Percentiles rank a stretch among this genome's conserved stretches.
Evolutionary conservation across 2,329 filamentous ascomycete genomes (phyloP).

Genomic region (Cercospora nicotianae): DNA sequence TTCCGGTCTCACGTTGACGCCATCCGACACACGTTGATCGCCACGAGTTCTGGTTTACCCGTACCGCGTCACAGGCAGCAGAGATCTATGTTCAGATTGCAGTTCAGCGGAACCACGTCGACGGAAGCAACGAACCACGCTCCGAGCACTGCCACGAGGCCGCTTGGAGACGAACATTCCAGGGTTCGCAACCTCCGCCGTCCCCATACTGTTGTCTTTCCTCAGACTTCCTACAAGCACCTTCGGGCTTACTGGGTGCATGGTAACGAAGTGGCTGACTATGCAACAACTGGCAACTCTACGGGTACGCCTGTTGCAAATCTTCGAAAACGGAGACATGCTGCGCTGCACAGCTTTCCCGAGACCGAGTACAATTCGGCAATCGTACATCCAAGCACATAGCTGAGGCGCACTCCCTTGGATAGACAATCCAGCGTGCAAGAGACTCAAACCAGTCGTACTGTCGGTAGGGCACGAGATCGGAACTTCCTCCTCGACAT

Average conservation of each 20-base stretch:
- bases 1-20: not conserved
- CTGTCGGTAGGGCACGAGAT: not conserved
- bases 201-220: not conserved
- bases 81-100: not conserved
- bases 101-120: not conserved
- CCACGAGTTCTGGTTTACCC: not conserved
- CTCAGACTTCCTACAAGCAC: not conserved
- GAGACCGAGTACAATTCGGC: not conserved
- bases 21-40: not conserved
- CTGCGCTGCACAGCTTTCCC: not conserved
- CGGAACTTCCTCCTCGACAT: not conserved
- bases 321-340: not conserved
- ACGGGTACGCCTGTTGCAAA: not conserved
- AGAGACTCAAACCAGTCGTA: not conserved
- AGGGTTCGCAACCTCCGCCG: not conserved
- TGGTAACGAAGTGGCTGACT: not conserved
- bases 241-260: not conserved
- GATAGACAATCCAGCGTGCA: not conserved
- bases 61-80: not conserved
- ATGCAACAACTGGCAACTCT: not conserved
- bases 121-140: not conserved
- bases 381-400: not conserved
- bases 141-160: not conserved
- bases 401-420: not conserved
- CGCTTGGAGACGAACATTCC: not conserved